A percentile compares a stretch with the other conserved stretches of the same genome.
Evolutionary conservation across 2,329 filamentous ascomycete species (phyloP).

Genomic region (Cladophialophora chaetospira): DNA sequence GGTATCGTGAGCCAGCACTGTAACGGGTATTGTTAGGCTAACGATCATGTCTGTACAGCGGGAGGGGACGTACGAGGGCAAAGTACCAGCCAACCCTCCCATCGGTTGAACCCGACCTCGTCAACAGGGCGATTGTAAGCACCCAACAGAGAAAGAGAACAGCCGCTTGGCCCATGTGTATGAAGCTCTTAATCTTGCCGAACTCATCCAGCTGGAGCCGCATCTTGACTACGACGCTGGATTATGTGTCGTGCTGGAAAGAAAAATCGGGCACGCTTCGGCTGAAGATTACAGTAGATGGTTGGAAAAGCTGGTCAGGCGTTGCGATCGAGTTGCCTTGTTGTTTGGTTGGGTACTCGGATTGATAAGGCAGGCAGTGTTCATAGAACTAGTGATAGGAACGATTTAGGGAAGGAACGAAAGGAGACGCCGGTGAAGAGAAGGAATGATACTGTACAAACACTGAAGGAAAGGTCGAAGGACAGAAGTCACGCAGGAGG

Average conservation of each 20-base stretch:
- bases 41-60: background rate
- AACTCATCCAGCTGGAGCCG: slow-evolving; percentile 37
- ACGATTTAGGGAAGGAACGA: background rate
- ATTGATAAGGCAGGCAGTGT: background rate
- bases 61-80: slow-evolving; percentile 36
- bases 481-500: background rate
- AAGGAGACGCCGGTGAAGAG: background rate
- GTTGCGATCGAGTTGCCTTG: slow-evolving; percentile 1
- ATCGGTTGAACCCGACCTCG: slow-evolving; percentile 55
- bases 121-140: slow-evolving; percentile 60
- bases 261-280: background rate
- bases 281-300: background rate
- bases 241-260: background rate
- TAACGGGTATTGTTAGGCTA: background rate
- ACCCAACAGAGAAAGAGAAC: slow-evolving; percentile 61
- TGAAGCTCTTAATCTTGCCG: slow-evolving; percentile 58
- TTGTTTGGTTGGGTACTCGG: background rate
- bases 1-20: slow-evolving; percentile 63
- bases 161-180: slow-evolving; percentile 57
- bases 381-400: slow-evolving; percentile 3
- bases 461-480: background rate
- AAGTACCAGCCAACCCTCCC: slow-evolving; percentile 60
- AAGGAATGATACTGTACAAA: background rate
- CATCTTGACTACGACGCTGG: slow-evolving; percentile 18
- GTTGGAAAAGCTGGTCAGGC: background rate